Conservation (phyloP, 2,329 filamentous ascomycete species). For the Talaromyces sp. region DNA sequence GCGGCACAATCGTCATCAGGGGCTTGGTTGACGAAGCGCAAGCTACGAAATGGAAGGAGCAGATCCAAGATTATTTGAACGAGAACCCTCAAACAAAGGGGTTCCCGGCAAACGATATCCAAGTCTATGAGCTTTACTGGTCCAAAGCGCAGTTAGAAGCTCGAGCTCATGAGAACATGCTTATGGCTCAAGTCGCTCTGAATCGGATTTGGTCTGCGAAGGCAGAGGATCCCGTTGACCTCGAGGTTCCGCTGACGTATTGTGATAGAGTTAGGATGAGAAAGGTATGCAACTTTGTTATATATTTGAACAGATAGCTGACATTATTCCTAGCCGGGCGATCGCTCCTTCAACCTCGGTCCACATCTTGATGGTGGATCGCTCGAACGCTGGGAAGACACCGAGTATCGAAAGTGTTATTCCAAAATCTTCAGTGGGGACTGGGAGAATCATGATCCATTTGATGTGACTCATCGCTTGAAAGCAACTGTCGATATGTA, state of each 20-base stretch:
- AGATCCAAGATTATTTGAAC: slow-evolving; percentile 28
- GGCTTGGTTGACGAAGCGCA: slow-evolving; percentile 19
- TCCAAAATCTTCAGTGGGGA: slow-evolving; percentile 36
- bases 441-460: slow-evolving; percentile 37
- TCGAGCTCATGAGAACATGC: slow-evolving; percentile 38
- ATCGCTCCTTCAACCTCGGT: slow-evolving; percentile 41
- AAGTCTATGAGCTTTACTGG: slow-evolving; percentile 40
- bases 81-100: slow-evolving; percentile 35
- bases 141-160: slow-evolving; percentile 39
- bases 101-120: slow-evolving; percentile 39
- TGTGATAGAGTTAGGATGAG: slow-evolving; percentile 41
- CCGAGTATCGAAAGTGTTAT: slow-evolving; percentile 38
- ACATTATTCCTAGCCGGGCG: slow-evolving; percentile 26
- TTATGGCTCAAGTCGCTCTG: slow-evolving; percentile 35
- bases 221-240: slow-evolving; percentile 23
- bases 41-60: slow-evolving; percentile 9
- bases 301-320: neutral
- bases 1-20: slow-evolving; percentile 22
- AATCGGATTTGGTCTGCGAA: slow-evolving; percentile 41
- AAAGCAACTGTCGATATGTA: slow-evolving; percentile 28
- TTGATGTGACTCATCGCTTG: slow-evolving; percentile 36
- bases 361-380: slow-evolving; percentile 47
- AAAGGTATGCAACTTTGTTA: neutral
- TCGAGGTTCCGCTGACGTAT: slow-evolving; percentile 39
- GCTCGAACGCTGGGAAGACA: slow-evolving; percentile 43